Base-by-base conservation (phyloP, 495 filamentous ascomycete species). In the Chaetomium fimeti region DNA sequence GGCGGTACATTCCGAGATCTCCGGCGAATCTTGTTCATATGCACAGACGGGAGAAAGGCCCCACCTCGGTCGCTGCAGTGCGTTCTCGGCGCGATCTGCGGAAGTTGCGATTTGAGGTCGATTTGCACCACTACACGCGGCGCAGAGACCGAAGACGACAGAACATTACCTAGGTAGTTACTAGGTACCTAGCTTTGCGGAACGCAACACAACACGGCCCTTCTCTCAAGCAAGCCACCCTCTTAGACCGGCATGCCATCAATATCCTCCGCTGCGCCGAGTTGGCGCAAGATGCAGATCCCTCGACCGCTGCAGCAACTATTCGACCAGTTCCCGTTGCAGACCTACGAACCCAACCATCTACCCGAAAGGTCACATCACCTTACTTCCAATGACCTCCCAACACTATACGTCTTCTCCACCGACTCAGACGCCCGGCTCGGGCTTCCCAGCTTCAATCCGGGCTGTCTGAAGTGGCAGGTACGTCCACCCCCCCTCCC, bases 381-480 rank as follows among this genome's bases (percentile, higher is more conserved):
- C 25, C 61, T 75, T 27, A 75, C 76, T 38, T 66, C 78, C n/a
- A 71, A 79, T 61, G 79, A 89, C 38, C 68, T 79, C 18, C 82
- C 85, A 65, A 83, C 84, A 40, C 79, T 98, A 18, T 93, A 92
- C 72, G 79, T 96, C 38, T 98, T 97, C 75, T 84, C 84, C 56
- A 85, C 85, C 15, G 82, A 86, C 1, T 76, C 81, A 28, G 89
- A 87, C 64, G 91, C 88, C 24, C 71, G 74, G 28, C 68, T 70
- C 38, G 89, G 87, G 15, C 74, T 79, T 27, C 91, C 92, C 24
- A 93, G 90, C 56, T 97, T 90, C 79, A 97, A 98, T 77, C 94
- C 94, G 4, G 85, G 85, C 68, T 98, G 94, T 81, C 81, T 98
- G 66, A 97, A 93, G 78, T 97, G 92, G 92, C 94, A 97, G 89